Percentiles rank a stretch among this genome's conserved stretches.
phyloP scores from a whole-genome alignment of 148 eudicot species.

The Rhododendron kiyosumense region DNA sequence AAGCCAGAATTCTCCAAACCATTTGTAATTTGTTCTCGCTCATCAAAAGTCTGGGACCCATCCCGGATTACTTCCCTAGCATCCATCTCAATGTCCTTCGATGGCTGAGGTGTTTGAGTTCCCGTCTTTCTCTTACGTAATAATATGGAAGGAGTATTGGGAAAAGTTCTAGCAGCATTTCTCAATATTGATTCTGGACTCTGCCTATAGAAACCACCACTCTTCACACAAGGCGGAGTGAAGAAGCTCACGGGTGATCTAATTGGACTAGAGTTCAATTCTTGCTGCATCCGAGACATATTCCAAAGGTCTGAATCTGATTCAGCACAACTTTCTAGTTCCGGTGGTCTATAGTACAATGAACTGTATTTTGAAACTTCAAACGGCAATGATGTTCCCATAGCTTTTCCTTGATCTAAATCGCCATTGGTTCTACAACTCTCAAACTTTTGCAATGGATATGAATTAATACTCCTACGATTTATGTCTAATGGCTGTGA shows the following conservation, averaged over 20 bases:
- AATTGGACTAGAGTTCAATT: constrained; percentile 26
- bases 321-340: constrained; percentile 32
- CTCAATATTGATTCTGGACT: constrained; percentile 77
- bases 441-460: constrained; percentile 27
- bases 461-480: constrained; percentile 10
- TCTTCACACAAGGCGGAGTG: constrained; percentile 76
- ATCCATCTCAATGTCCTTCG: constrained; percentile 23
- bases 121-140: constrained; percentile 63
- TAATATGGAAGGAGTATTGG: constrained; percentile 81
- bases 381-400: constrained; percentile 27
- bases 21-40: constrained; percentile 15
- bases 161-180: constrained; percentile 78
- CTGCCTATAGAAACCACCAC: constrained; percentile 29
- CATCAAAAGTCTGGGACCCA: constrained; percentile 16
- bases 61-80: constrained; percentile 30
- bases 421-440: constrained; percentile 20
- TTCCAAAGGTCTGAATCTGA: constrained; percentile 28
- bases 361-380: constrained; percentile 42
- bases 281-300: constrained; percentile 25
- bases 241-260: constrained; percentile 38
- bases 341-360: constrained; percentile 59
- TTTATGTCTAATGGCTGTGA: constrained; percentile 24
- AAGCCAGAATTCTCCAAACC: constrained; percentile 29
- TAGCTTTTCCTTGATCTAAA: constrained; percentile 26
- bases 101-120: constrained; percentile 26